phyloP scores from a whole-genome alignment of 140 eudicot genomes.

The Bidens hawaiensis region DNA sequence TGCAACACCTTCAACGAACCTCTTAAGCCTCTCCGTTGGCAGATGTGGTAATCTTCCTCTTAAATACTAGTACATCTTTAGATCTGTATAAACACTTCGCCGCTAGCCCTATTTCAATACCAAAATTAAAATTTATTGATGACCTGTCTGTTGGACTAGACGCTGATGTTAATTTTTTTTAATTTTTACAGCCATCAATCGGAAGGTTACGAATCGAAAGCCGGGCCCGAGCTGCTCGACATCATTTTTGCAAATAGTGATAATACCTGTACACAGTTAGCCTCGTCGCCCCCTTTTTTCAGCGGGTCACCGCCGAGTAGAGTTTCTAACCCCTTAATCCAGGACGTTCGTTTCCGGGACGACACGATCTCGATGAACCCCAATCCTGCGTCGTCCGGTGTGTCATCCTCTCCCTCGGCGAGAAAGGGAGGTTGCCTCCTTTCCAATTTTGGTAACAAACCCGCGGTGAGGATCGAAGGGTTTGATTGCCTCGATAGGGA shows the following conservation, averaged over 20 bases:
- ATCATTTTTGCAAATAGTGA: constrained; percentile 73
- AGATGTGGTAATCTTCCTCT: constrained; percentile 46
- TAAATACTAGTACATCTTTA: no score
- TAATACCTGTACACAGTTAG: constrained; percentile 51
- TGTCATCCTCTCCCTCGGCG: constrained; percentile 40
- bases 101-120: no score
- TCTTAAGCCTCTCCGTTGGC: constrained; percentile 58
- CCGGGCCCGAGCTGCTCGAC: constrained; percentile 83
- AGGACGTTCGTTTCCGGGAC: constrained; percentile 74
- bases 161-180: neutral
- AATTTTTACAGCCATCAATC: constrained; percentile 50
- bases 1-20: constrained; percentile 44
- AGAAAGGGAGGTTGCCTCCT: constrained; percentile 77
- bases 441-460: constrained; percentile 83
- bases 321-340: constrained; percentile 93
- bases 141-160: no score
- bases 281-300: constrained; percentile 98
- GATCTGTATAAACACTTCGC: no score
- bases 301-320: constrained; percentile 99
- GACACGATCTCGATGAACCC: constrained; percentile 51
- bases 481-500: constrained; percentile 93
- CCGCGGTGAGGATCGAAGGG: constrained; percentile 90
- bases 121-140: no score
- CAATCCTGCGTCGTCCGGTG: constrained; percentile 36
- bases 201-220: constrained; percentile 69